phyloP scores from a whole-genome alignment of 352 stramenopile species.

The Pythium angustatum region DNA sequence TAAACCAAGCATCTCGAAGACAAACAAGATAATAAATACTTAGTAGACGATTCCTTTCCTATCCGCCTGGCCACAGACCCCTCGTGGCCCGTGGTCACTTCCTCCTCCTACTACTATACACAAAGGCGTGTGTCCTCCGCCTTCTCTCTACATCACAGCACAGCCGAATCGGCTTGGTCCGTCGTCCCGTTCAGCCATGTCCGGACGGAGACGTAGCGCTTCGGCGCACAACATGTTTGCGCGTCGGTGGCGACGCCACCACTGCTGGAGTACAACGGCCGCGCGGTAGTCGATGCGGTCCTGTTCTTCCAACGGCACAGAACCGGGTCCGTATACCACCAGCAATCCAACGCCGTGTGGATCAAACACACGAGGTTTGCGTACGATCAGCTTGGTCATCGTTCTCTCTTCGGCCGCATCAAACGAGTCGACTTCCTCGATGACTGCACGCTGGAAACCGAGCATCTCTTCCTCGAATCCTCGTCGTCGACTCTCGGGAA shows the following conservation, averaged over 20 bases:
- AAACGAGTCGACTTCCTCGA: slow-evolving; percentile 87
- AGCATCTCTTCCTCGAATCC: slow-evolving; percentile 85
- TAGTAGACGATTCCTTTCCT: slow-evolving; percentile 1
- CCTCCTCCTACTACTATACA: slow-evolving; percentile 18
- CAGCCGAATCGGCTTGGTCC: slow-evolving; percentile 19
- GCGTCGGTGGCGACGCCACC: slow-evolving; percentile 76
- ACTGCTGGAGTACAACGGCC: slow-evolving; percentile 78
- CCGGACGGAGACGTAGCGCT: slow-evolving; percentile 60
- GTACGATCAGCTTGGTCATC: slow-evolving; percentile 86
- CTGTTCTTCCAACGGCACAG: slow-evolving; percentile 88
- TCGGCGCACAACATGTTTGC: slow-evolving; percentile 62
- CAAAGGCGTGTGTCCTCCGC: background rate
- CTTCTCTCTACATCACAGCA: slow-evolving; percentile 31
- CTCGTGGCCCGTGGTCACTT: no score
- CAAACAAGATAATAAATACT: no score
- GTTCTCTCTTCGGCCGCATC: slow-evolving; percentile 84
- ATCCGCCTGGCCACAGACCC: background rate
- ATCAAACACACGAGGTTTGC: slow-evolving; percentile 84
- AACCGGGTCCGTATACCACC: slow-evolving; percentile 81
- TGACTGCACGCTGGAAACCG: slow-evolving; percentile 84
- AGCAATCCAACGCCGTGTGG: slow-evolving; percentile 69
- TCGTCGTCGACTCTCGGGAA: slow-evolving; percentile 72
- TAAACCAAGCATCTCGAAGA: no score
- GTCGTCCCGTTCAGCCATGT: slow-evolving; percentile 8
- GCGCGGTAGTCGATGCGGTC: slow-evolving; percentile 83